These are phyloP conservation scores for Coniochaeta sp. DNA, from an alignment of 2,329 filamentous ascomycete genomes.

Conservation along the genomic window DNA sequence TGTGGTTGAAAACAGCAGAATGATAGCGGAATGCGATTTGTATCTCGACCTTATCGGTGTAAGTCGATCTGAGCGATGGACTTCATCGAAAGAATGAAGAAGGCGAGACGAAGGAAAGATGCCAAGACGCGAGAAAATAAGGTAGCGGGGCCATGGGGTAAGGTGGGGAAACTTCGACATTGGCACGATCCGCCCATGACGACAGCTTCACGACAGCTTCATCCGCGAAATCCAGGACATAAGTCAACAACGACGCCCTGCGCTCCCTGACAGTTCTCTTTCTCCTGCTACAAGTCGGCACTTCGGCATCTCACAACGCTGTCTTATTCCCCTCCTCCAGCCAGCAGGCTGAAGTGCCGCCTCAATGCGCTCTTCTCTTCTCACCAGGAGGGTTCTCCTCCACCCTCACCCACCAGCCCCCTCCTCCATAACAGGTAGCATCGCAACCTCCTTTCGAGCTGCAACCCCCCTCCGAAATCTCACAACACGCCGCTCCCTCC, in stretches of 20 bases:
- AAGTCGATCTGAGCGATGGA: too few species aligned
- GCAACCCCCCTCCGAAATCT: background rate
- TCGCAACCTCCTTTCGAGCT: background rate
- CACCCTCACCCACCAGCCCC: background rate
- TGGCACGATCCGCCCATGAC: background rate
- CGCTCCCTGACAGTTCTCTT: too few species aligned
- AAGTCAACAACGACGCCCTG: too few species aligned
- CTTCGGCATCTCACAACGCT: background rate
- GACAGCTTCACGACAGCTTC: background rate
- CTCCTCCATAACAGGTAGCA: background rate
- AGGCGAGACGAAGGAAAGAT: too few species aligned
- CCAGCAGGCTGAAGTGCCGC: background rate
- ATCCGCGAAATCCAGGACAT: background rate
- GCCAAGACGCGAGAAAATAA: too few species aligned
- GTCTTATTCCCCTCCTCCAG: background rate
- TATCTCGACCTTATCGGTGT: too few species aligned
- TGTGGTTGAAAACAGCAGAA: too few species aligned
- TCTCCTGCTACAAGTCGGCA: background rate
- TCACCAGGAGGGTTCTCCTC: background rate
- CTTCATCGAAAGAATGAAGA: too few species aligned
- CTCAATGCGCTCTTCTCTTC: background rate
- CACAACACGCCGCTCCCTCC: background rate
- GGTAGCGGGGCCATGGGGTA: too few species aligned
- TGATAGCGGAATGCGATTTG: too few species aligned
- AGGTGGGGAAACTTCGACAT: too few species aligned